Conservation (phyloP, 805 yeast genomes). For the Yarrowia alimentaria region DNA sequence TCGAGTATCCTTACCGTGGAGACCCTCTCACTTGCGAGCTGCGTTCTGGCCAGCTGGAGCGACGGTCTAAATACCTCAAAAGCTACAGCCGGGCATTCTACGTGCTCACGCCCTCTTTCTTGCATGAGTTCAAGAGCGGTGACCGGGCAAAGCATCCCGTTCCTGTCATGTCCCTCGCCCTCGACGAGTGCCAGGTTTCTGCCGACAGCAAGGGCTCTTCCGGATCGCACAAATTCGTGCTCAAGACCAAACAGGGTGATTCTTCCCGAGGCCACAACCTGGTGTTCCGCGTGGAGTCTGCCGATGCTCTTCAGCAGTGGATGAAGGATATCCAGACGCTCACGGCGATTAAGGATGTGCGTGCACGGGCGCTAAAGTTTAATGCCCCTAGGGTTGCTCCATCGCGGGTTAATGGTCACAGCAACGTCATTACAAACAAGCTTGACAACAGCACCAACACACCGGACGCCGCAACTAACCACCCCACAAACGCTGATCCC, state of each 20-base stretch:
- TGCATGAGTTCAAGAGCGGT: slow-evolving; percentile 84
- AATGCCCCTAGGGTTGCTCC: slow-evolving; percentile 16
- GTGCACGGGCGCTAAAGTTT: slow-evolving; percentile 34
- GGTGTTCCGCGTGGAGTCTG: slow-evolving; percentile 90
- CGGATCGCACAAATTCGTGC: slow-evolving; percentile 60
- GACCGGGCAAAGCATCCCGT: slow-evolving; percentile 78
- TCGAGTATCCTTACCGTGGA: slow-evolving; percentile 63
- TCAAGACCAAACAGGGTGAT: slow-evolving; percentile 73
- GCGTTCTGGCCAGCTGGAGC: slow-evolving; percentile 77
- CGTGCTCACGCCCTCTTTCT: slow-evolving; percentile 80
- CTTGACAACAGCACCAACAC: neutral
- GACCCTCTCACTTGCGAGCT: slow-evolving; percentile 68
- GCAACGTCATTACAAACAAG: slow-evolving; percentile 1
- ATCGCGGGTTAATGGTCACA: slow-evolving; percentile 7
- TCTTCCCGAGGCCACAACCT: slow-evolving; percentile 73
- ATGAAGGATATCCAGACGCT: slow-evolving; percentile 69
- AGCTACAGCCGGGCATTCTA: slow-evolving; percentile 90
- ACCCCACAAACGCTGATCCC: neutral
- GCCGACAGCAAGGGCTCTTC: slow-evolving; percentile 72
- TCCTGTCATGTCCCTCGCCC: slow-evolving; percentile 79
- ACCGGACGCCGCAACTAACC: too few relatives aligned
- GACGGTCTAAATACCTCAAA: slow-evolving; percentile 87
- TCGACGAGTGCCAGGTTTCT: slow-evolving; percentile 75
- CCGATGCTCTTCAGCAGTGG: slow-evolving; percentile 81
- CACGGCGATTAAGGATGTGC: slow-evolving; percentile 61